phyloP scores from a whole-genome alignment of 78 protist genomes.

The Polysphondylium violaceum region DNA sequence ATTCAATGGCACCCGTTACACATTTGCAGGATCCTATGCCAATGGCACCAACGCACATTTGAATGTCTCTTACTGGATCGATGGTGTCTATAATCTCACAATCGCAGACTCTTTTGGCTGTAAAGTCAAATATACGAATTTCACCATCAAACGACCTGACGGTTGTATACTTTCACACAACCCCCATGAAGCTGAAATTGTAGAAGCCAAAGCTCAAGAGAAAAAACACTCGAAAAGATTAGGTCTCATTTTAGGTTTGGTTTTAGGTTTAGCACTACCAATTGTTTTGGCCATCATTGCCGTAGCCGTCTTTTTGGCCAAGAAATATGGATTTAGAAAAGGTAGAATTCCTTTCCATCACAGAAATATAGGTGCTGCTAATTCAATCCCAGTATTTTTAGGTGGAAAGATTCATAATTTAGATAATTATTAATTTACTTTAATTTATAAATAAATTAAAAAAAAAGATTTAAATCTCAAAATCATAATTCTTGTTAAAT shows the following conservation, averaged over 20 bases:
- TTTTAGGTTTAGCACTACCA: slow-evolving; percentile 59
- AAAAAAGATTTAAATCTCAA: background rate
- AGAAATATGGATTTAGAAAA: background rate
- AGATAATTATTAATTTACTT: slow-evolving; percentile 35
- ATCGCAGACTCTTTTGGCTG: slow-evolving; percentile 39
- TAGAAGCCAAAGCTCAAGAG: background rate
- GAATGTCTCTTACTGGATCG: slow-evolving; percentile 63
- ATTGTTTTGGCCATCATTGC: slow-evolving; percentile 11
- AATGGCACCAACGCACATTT: background rate
- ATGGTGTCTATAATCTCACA: slow-evolving; percentile 38
- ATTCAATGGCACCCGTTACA: slow-evolving; percentile 9
- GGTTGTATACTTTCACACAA: slow-evolving; percentile 36
- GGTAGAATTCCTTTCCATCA: background rate
- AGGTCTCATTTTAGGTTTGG: slow-evolving; percentile 20
- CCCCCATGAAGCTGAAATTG: background rate
- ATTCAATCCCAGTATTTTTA: slow-evolving; percentile 47
- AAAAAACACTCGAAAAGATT: slow-evolving; percentile 6
- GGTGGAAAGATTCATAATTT: slow-evolving; percentile 65
- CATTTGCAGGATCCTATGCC: background rate
- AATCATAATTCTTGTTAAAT: background rate
- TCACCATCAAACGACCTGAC: slow-evolving; percentile 33
- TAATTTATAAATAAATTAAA: background rate
- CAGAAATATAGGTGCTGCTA: slow-evolving; percentile 26
- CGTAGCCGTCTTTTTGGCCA: slow-evolving; percentile 3
- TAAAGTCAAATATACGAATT: background rate